Conservation (phyloP, 2,329 filamentous ascomycete species). For the Rhynchosporium graminicola region DNA sequence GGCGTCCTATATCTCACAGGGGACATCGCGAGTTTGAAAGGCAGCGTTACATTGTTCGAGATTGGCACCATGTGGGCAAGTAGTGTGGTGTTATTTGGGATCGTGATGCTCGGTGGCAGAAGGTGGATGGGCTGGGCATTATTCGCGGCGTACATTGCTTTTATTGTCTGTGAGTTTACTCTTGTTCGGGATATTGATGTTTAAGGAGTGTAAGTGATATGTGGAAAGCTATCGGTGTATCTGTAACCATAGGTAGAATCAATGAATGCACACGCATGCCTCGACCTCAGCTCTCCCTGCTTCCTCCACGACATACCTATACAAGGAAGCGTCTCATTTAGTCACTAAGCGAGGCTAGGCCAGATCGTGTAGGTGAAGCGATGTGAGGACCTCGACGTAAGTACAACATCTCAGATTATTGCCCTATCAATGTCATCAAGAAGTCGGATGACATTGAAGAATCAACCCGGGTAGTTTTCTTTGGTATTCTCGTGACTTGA, state of each 20-base stretch:
- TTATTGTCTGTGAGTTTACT: constrained; percentile 32
- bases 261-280: constrained; percentile 14
- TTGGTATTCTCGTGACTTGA: too few species aligned
- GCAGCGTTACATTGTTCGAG: constrained; percentile 39
- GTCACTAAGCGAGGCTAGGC: too few species aligned
- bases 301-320: neutral
- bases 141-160: constrained; percentile 39
- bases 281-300: neutral
- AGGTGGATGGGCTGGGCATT: constrained; percentile 41
- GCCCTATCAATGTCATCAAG: too few species aligned
- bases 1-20: constrained; percentile 44
- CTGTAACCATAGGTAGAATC: neutral
- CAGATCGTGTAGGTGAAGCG: too few species aligned
- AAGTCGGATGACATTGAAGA: too few species aligned
- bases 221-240: neutral
- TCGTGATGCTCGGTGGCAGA: constrained; percentile 40
- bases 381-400: too few species aligned
- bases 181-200: constrained; percentile 15
- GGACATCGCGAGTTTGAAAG: constrained; percentile 33
- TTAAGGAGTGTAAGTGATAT: neutral
- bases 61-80: constrained; percentile 38
- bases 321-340: too few species aligned
- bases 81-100: constrained; percentile 34
- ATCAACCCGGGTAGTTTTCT: too few species aligned
- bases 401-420: too few species aligned